Evolutionary conservation across 2,329 filamentous ascomycete species (phyloP).

Genomic region (Stachybotrys chlorohalonatus): DNA sequence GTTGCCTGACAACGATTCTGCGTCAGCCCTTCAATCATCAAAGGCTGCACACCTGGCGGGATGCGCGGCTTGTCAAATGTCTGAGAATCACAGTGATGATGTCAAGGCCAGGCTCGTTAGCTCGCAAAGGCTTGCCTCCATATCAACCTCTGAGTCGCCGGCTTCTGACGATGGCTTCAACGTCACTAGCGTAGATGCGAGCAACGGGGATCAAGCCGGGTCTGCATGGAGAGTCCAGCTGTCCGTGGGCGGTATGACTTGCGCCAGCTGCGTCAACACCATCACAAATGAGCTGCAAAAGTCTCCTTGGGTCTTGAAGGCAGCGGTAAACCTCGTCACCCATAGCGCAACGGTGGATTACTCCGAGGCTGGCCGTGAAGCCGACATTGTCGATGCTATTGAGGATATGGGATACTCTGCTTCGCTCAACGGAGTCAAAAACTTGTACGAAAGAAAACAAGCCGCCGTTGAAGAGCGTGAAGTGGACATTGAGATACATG

Average conservation of each 20-base stretch:
- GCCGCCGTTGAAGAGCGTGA: slow-evolving; percentile 34
- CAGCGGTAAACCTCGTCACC: slow-evolving; percentile 55
- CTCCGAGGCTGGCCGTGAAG: slow-evolving; percentile 18
- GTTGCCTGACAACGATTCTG: slow-evolving; percentile 16
- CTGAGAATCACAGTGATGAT: slow-evolving; percentile 1
- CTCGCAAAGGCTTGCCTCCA: background rate
- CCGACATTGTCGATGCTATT: slow-evolving; percentile 36
- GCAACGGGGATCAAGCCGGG: slow-evolving; percentile 4
- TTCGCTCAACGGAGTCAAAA: slow-evolving; percentile 40
- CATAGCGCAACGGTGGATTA: slow-evolving; percentile 58
- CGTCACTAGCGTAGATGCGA: slow-evolving; percentile 4
- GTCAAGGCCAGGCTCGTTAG: slow-evolving; percentile 2
- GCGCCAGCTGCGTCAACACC: slow-evolving; percentile 56
- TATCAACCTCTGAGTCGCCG: background rate
- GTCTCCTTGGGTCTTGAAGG: slow-evolving; percentile 45
- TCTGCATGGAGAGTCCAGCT: slow-evolving; percentile 38
- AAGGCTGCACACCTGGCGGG: slow-evolving; percentile 25
- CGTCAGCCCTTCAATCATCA: slow-evolving; percentile 11
- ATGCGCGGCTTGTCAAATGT: slow-evolving; percentile 24
- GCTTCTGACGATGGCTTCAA: background rate
- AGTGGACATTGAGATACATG: slow-evolving; percentile 57
- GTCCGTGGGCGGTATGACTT: slow-evolving; percentile 67
- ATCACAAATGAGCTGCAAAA: slow-evolving; percentile 52
- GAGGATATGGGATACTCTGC: slow-evolving; percentile 60
- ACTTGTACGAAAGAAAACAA: slow-evolving; percentile 32